Evolutionary conservation across 768 basidiomycete genomes (phyloP).

Genomic region (Lyophyllum atratum): DNA sequence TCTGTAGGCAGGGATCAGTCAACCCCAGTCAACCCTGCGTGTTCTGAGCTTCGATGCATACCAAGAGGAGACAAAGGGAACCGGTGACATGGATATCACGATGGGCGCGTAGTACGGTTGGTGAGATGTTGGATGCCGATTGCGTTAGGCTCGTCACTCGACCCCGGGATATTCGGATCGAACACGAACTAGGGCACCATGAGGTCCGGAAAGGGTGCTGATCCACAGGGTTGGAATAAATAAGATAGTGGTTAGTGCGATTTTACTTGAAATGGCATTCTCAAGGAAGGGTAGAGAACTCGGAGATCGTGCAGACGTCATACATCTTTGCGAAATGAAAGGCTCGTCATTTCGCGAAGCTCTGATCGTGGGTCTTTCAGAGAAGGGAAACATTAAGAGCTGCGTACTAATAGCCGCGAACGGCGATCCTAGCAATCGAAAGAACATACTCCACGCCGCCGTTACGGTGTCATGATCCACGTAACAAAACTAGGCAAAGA

Average conservation of each 20-base stretch:
- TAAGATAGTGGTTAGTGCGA: slow-evolving; percentile 20
- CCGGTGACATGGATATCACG: slow-evolving; percentile 7
- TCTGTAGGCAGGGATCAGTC: neutral
- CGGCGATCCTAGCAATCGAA: neutral
- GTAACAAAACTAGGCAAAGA: neutral
- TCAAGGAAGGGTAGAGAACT: slow-evolving; percentile 13
- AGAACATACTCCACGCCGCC: neutral
- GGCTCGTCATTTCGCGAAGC: neutral
- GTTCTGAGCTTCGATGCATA: neutral
- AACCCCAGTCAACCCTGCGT: neutral
- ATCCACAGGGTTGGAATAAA: slow-evolving; percentile 4
- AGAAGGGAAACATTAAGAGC: neutral
- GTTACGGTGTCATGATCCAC: no score
- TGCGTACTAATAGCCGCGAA: neutral
- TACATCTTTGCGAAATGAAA: slow-evolving; percentile 9
- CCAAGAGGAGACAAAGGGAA: neutral
- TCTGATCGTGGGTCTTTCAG: neutral
- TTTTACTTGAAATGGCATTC: slow-evolving; percentile 12
- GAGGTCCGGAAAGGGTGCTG: slow-evolving; percentile 9
- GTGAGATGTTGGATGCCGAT: slow-evolving; percentile 2
- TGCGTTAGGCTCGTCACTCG: neutral
- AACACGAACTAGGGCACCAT: neutral
- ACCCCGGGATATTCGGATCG: slow-evolving; percentile 14
- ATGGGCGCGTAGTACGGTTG: neutral
- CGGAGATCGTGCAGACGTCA: slow-evolving; percentile 6